These are phyloP conservation scores for Thraustotheca clavata DNA, from an alignment of 352 stramenopile species.

Conservation along the genomic window DNA sequence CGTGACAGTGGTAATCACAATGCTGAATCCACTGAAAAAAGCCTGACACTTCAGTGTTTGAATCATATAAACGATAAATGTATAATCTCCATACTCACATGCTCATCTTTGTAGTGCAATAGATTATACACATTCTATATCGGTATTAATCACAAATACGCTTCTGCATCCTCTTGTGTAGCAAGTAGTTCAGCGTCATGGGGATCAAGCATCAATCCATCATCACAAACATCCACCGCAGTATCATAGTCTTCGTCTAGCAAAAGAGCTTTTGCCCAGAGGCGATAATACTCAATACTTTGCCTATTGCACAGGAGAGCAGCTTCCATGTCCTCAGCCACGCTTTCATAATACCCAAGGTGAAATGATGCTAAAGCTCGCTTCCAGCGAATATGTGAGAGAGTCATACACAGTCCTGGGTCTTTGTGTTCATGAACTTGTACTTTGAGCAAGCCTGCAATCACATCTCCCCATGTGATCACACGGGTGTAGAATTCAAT, in stretches of 20 bases:
- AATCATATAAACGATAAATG: no score
- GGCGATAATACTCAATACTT: not conserved
- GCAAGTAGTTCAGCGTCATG: not conserved
- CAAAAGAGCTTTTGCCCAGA: not conserved
- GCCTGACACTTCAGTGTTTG: no score
- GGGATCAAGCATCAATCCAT: not conserved
- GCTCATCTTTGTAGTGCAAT: no score
- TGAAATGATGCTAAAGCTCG: not conserved
- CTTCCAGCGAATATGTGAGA: no score
- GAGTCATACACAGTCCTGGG: not conserved
- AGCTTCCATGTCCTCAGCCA: not conserved
- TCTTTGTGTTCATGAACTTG: not conserved
- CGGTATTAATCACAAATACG: no score
- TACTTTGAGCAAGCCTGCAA: not conserved
- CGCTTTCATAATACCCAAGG: not conserved
- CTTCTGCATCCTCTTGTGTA: not conserved
- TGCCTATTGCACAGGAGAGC: not conserved
- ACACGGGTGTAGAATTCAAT: conserved; percentile 3
- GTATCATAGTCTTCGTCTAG: conserved; percentile 1
- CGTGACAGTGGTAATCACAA: conserved; percentile 78
- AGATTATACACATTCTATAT: no score
- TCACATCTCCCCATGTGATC: not conserved
- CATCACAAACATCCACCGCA: not conserved
- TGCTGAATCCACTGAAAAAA: conserved; percentile 40
- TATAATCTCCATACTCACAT: no score